Base-by-base conservation (phyloP, 306 rosid species). In the Mucuna pruriens region DNA sequence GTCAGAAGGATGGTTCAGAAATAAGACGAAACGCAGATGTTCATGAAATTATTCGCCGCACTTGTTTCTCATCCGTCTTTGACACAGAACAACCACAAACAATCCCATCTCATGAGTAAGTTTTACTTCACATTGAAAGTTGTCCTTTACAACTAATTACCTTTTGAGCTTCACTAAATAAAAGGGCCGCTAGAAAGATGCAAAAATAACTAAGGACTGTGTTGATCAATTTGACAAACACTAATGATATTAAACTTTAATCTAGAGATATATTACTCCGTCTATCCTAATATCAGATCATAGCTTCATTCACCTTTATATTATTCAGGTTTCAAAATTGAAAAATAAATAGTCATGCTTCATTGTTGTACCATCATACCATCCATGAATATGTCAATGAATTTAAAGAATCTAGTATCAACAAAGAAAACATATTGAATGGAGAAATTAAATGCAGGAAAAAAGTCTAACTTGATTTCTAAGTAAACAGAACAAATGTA, bases 31-130 rank as follows among this genome's bases (percentile, higher is more conserved):
- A 95, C 83, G 84, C 92, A 2, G 97, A 95, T 84, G 97, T 95
- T 36, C 26, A 84, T 68, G 99, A 95, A 84, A 95, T 95, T 58
- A 65, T 95, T 64, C 57, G 89, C 29, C 95, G 98, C 26, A 95
- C 99, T 58, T 66, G 86, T 44, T 95, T 95, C 87, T 82, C 94
- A 22, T 89, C 97, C 9, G 85, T 81, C 86, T 86, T 91, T 6
- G 94, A 93, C 76, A 16, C 86, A 25, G 91, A 93, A 78, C 97
- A 95, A 72, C 99, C 94, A 29, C 90, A 67, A 58, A 93, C 97
- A 73, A 95, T 95, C 72, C 92, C 97, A 10, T 91, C 92, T 9
- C 99, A 95, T 5, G 98, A 95, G 99, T 95, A 88, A 75, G 97
- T 74, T 85, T 74, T 26, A 22, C 15, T 36, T 65, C 9, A 13